Evolutionary conservation across 108 stramenopile genomes (phyloP).

Genomic region (Schizochytrium sp.): DNA sequence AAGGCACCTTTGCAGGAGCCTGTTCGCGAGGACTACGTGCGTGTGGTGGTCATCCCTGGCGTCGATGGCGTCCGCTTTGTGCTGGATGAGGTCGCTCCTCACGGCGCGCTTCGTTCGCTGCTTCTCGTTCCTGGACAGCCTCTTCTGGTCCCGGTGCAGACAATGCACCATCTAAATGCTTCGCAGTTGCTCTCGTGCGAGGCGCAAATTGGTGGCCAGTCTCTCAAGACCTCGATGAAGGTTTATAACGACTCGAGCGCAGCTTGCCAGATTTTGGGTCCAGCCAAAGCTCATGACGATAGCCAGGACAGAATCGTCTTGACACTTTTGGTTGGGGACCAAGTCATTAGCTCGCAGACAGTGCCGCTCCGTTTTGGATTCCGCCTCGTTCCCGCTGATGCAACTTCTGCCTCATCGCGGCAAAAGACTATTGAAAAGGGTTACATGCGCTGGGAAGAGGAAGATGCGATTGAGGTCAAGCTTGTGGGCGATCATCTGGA

Average conservation of each 20-base stretch:
- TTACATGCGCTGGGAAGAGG: neutral
- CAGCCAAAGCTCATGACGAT: neutral
- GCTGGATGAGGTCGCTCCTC: neutral
- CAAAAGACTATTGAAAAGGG: neutral
- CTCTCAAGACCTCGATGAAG: neutral
- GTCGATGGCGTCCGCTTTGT: neutral
- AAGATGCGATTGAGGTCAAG: neutral
- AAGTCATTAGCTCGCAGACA: neutral
- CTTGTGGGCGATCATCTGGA: neutral
- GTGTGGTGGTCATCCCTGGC: neutral
- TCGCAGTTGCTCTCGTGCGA: neutral
- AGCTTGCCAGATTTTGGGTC: neutral
- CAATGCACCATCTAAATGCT: neutral
- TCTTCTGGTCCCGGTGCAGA: neutral
- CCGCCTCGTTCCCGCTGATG: neutral
- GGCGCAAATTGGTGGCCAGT: neutral
- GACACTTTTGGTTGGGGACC: neutral
- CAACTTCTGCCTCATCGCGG: neutral
- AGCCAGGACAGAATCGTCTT: neutral
- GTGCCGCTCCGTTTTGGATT: neutral
- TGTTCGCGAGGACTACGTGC: neutral
- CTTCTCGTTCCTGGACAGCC: neutral
- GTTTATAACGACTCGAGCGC: neutral
- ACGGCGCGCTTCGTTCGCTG: neutral
- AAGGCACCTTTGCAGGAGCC: neutral